These are phyloP conservation scores for Monosporozyma yasuniensis DNA, from an alignment of 805 yeast genomes.

Conservation along the genomic window DNA sequence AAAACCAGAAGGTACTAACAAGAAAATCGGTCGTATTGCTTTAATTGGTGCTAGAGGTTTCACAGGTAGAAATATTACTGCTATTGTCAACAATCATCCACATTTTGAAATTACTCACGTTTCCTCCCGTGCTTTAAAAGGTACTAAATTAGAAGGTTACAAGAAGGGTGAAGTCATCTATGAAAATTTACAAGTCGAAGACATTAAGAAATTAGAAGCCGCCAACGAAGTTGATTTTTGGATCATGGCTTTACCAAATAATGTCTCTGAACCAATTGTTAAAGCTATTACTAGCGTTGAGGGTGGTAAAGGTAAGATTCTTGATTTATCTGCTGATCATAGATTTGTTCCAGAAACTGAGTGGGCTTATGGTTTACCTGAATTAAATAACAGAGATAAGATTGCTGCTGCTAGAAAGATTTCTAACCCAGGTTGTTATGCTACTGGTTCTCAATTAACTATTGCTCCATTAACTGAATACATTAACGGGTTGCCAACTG, in stretches of 20 bases:
- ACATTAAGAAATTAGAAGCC: slow-evolving; percentile 68
- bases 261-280: slow-evolving; percentile 85
- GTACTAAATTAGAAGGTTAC: slow-evolving; percentile 81
- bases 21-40: slow-evolving; percentile 64
- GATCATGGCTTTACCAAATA: slow-evolving; percentile 99
- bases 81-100: slow-evolving; percentile 81
- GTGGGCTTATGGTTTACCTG: slow-evolving; percentile 96
- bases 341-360: slow-evolving; percentile 81
- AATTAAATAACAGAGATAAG: slow-evolving; percentile 57
- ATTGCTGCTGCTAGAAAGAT: slow-evolving; percentile 71
- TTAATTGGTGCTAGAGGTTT: slow-evolving; percentile 97
- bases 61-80: slow-evolving; percentile 89
- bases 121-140: slow-evolving; percentile 89
- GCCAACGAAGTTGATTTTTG: slow-evolving; percentile 80
- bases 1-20: slow-evolving; percentile 51
- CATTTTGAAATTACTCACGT: slow-evolving; percentile 83
- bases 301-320: slow-evolving; percentile 65
- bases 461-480: slow-evolving; percentile 75
- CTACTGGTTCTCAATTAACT: slow-evolving; percentile 95
- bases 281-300: slow-evolving; percentile 63
- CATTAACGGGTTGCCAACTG: slow-evolving; percentile 63
- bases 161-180: slow-evolving; percentile 71
- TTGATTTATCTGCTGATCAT: slow-evolving; percentile 93
- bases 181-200: slow-evolving; percentile 81
- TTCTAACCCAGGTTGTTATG: slow-evolving; percentile 97